Base-by-base conservation (phyloP, 352 stramenopile genomes). In the Phytophthora syringae region DNA sequence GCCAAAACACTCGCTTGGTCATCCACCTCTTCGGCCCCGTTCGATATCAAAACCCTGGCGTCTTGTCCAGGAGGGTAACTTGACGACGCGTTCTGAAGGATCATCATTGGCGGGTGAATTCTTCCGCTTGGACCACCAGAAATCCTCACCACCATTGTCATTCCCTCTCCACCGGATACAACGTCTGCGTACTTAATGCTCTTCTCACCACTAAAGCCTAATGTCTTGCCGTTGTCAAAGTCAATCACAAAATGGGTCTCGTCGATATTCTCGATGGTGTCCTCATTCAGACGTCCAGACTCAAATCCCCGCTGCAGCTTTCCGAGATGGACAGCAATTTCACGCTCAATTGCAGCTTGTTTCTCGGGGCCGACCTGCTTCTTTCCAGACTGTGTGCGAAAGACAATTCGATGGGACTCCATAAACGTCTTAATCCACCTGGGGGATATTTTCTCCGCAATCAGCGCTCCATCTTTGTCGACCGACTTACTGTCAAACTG, bases 121-220 rank as follows among this genome's bases (percentile, higher is more conserved):
- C 36, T 22, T 11, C 15, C 65, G 34, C 45, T 34, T 13, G 48
- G 11, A 18, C 52, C 59, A 15, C 60, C 68, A 37, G 60, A 67
- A 13, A 72, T 50, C 5, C 49, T 48, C 1, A 77, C 64, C 11
- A 76, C 62, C 55, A 80, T 75, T 21, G 64, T 75, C 68, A 76
- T 77, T 13, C 43, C 64, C 40, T 72, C 50, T 28, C 60, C 67
- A 36, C 60, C 57, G 0, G 63, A 75, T 15, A 73, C 60, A 25
- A 72, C 60, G 21, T 73, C 61, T 11, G 55, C 52, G 37, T 73
- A 79, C 49, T 79, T 79, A 42, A 68, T 62, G 13, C 6, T 45
- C 2, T 51, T 55, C 7, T 69, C 51, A 5, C 67, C 53, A 50
- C 16, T 34, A 32, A 32, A 32, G n/a, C 27, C 27, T 9, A 32